Conservation (phyloP, 2,329 filamentous ascomycete genomes). For the Alternaria novae-zelandiae region DNA sequence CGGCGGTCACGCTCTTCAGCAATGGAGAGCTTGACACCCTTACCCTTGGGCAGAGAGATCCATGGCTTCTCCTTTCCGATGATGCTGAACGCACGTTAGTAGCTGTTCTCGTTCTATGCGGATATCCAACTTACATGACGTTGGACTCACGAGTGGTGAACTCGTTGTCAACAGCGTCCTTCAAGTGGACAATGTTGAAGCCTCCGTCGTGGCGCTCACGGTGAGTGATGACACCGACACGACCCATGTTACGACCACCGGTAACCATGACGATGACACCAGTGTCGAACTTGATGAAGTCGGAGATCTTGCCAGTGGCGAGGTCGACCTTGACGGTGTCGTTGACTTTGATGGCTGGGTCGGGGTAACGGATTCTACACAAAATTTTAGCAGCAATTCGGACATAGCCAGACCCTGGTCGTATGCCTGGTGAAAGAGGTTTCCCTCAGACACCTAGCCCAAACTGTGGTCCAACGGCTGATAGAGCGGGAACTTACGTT, state of each 20-base stretch:
- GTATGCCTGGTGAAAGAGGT: conserved; percentile 87
- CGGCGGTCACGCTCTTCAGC: conserved; percentile 99
- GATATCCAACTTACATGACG: conserved; percentile 69
- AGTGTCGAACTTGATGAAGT: conserved; percentile 99
- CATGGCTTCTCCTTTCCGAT: conserved; percentile 98
- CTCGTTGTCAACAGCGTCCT: conserved; percentile 99
- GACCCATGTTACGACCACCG: conserved; percentile 99
- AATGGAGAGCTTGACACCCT: conserved; percentile 98
- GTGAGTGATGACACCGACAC: conserved; percentile 99
- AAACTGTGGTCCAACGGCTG: conserved; percentile 86
- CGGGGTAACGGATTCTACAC: conserved; percentile 95
- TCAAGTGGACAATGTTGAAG: conserved; percentile 99
- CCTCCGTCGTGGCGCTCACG: conserved; percentile 99
- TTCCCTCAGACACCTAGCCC: conserved; percentile 46
- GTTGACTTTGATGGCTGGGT: conserved; percentile 99
- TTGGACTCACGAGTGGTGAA: conserved; percentile 99
- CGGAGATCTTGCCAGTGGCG: conserved; percentile 93
- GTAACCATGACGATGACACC: conserved; percentile 98
- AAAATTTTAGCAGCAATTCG: conserved; percentile 48
- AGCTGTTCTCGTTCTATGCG: background rate
- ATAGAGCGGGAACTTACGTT: conserved; percentile 99
- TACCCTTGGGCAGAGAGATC: conserved; percentile 99
- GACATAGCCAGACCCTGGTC: conserved; percentile 88
- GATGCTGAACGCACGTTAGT: conserved; percentile 59
- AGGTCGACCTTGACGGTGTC: conserved; percentile 99